Conservation (phyloP, 371 early-diverging fungal genomes). For the Dinochytrium kinnereticum region DNA sequence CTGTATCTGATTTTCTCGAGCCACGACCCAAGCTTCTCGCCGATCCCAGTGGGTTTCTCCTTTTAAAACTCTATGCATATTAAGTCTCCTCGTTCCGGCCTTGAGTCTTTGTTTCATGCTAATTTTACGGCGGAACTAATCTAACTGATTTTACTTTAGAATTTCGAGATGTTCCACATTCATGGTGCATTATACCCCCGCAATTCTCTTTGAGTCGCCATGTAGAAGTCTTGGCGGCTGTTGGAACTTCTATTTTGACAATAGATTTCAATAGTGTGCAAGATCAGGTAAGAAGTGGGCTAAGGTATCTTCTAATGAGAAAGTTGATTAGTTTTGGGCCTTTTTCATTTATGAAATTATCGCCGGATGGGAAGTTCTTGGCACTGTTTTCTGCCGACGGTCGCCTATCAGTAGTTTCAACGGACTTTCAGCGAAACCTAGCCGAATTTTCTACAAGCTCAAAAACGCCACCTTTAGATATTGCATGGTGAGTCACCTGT, state of each 20-base stretch:
- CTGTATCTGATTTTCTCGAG: slow-evolving; percentile 81
- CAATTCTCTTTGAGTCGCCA: slow-evolving; percentile 85
- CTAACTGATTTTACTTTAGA: slow-evolving; percentile 40
- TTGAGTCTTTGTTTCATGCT: background rate
- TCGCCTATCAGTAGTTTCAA: slow-evolving; percentile 90
- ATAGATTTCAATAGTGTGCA: slow-evolving; percentile 81
- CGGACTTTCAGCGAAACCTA: slow-evolving; percentile 91
- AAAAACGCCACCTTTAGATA: slow-evolving; percentile 67
- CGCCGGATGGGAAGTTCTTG: slow-evolving; percentile 91
- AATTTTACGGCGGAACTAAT: slow-evolving; percentile 14
- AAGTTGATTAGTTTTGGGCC: slow-evolving; percentile 74
- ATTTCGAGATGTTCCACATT: slow-evolving; percentile 70
- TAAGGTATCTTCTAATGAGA: too few relatives aligned
- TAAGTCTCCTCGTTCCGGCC: background rate
- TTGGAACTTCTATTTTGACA: slow-evolving; percentile 75
- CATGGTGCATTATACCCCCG: slow-evolving; percentile 92
- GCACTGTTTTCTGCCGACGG: slow-evolving; percentile 84
- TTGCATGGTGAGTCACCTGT: slow-evolving; percentile 73
- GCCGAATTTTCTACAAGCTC: slow-evolving; percentile 82
- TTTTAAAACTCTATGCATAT: too few relatives aligned
- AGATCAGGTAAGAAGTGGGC: slow-evolving; percentile 79
- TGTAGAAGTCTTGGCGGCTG: slow-evolving; percentile 85
- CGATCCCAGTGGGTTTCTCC: slow-evolving; percentile 68
- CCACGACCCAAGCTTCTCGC: slow-evolving; percentile 82
- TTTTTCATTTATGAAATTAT: slow-evolving; percentile 83